phyloP scores from a whole-genome alignment of 2,329 filamentous ascomycete genomes.

The Trichoderma harzianum region DNA sequence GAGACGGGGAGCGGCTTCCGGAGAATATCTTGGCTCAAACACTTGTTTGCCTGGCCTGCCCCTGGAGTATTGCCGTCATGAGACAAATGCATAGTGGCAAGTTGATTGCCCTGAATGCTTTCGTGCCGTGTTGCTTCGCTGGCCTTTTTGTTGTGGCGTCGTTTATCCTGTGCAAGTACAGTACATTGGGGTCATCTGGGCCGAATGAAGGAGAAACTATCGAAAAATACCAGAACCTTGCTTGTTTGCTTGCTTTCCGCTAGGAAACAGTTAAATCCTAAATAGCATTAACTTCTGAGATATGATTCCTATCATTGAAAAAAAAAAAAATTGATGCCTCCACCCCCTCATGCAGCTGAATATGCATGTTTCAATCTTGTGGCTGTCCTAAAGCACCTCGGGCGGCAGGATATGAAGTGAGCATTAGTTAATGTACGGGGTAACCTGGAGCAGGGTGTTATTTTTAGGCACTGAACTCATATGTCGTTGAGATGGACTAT shows the following conservation, averaged over 20 bases:
- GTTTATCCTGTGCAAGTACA: not conserved
- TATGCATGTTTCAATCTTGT: conserved; percentile 4
- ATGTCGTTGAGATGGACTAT: not conserved
- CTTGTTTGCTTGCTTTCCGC: not conserved
- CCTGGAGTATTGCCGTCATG: not conserved
- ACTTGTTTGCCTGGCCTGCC: not conserved
- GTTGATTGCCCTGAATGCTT: not conserved
- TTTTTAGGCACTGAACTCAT: not conserved
- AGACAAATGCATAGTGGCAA: not conserved
- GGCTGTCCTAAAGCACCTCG: not conserved
- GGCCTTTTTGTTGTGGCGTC: not conserved
- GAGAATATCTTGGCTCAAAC: conserved; percentile 7
- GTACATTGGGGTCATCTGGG: not conserved
- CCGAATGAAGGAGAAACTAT: not conserved
- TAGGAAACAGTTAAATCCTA: not conserved
- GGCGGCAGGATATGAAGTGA: not conserved
- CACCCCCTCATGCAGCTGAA: conserved; percentile 1
- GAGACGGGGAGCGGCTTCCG: not conserved
- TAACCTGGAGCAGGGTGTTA: not conserved
- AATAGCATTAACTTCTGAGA: not conserved
- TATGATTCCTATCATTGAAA: not conserved
- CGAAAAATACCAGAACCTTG: not conserved
- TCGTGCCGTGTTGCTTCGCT: not conserved
- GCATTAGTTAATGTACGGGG: not conserved
- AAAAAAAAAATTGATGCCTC: not conserved